Evolutionary conservation across 2,329 filamentous ascomycete species (phyloP).

Genomic region (Beauveria sp.): DNA sequence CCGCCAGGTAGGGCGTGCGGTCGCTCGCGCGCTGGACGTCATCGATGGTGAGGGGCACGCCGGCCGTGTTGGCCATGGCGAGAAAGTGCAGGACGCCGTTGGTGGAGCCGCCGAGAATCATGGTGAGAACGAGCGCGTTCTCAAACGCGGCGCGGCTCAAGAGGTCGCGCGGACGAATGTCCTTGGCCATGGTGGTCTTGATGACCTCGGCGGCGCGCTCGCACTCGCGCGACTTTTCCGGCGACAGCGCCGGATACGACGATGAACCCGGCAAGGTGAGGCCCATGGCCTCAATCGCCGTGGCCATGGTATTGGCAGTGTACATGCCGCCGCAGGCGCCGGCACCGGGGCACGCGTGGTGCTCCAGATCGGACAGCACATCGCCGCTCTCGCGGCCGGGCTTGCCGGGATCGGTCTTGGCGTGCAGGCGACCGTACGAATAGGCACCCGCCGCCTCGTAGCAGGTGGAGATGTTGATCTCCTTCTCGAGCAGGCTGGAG

Average conservation of each 20-base stretch:
- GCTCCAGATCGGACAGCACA: conserved; percentile 76
- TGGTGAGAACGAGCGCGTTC: conserved; percentile 83
- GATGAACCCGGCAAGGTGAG: conserved; percentile 76
- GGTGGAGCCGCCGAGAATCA: conserved; percentile 84
- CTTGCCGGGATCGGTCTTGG: conserved; percentile 53
- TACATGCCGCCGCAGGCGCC: conserved; percentile 73
- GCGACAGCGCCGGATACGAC: conserved; percentile 71
- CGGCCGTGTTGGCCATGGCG: conserved; percentile 82
- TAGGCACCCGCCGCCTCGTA: conserved; percentile 84
- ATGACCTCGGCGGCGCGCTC: conserved; percentile 74
- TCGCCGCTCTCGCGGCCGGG: conserved; percentile 63
- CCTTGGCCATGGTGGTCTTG: conserved; percentile 68
- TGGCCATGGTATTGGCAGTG: conserved; percentile 81
- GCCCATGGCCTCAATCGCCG: conserved; percentile 75
- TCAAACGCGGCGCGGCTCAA: conserved; percentile 76
- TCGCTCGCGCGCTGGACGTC: conserved; percentile 76
- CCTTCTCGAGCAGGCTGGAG: conserved; percentile 64
- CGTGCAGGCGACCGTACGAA: conserved; percentile 67
- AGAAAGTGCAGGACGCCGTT: conserved; percentile 86
- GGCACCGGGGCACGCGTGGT: conserved; percentile 54
- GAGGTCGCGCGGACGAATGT: conserved; percentile 74
- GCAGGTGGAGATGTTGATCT: conserved; percentile 82
- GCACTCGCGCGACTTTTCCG: conserved; percentile 81
- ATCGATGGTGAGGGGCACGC: conserved; percentile 67
- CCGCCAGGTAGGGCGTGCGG: conserved; percentile 78